Evolutionary conservation across 345 rosid species (phyloP), one percentile per base, ranked within the genome.

Genomic region (Pistacia vera): DNA sequence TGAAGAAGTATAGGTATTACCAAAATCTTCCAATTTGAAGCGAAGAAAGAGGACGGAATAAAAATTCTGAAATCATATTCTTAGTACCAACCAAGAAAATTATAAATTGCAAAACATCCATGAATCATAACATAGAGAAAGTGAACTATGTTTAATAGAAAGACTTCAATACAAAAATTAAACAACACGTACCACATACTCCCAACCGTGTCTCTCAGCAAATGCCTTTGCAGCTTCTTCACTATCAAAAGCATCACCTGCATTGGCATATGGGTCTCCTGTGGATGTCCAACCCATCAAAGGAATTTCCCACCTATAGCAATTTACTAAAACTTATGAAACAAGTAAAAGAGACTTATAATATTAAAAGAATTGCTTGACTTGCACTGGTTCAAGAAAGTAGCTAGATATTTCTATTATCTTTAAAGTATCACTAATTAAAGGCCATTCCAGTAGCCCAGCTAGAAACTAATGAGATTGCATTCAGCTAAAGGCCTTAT

Each of bases 231-330:
- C 98, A 80, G 90, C 91, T 75, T 85, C 97, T 81, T 90, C 90
- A 5, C 92, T 89, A 65, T 91, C 97, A 75, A 96, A 96, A 82
- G 98, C 75, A 83, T 96, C 99, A 52, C 99, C 99, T 18, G 93
- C 99, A 90, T 96, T 81, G 30, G 99, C 94, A 85, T 96, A 96
- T 25, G 99, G 98, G n/a, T 96, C 99, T 22, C 99, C 99, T 8
- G 99, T 96, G 22, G 98, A 96, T 77, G 99, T 96, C 99, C 99
- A 96, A 28, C 98, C 97, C 98, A 96, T 96, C 93, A 96, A 85
- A 18, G 99, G 97, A 81, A 93, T 96, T 87, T 96, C 99, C 98
- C 99, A 96, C 89, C 98, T 93, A 73, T 59, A 6, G 8, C 46
- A 41, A 5, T 5, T 41, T 41, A 6, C 9, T 8, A 5, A 41